Evolutionary conservation across 2,329 filamentous ascomycete genomes (phyloP).

Genomic region (Aspergillus flavus): DNA sequence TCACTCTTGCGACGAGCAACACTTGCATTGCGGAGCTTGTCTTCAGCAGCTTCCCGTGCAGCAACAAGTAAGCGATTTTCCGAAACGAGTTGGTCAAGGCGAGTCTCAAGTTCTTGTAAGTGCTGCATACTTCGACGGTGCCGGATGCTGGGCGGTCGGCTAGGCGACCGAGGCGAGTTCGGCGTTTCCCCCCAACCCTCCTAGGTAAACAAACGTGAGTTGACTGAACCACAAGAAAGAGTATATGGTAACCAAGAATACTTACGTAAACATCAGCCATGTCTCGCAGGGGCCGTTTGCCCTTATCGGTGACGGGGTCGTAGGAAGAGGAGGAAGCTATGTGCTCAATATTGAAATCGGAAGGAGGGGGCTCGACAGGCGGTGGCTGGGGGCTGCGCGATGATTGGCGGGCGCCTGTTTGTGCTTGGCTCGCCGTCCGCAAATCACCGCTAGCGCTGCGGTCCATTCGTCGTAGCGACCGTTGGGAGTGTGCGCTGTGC

Average conservation of each 20-base stretch:
- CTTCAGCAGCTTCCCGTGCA: constrained; percentile 70
- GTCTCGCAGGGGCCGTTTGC: constrained; percentile 78
- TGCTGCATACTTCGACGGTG: constrained; percentile 97
- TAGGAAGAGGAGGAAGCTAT: constrained; percentile 58
- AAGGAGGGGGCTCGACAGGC: constrained; percentile 18
- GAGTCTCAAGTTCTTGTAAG: constrained; percentile 80
- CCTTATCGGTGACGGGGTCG: constrained; percentile 82
- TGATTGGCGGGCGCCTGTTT: constrained; percentile 25
- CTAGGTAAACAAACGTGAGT: constrained; percentile 51
- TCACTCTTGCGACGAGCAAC: constrained; percentile 57
- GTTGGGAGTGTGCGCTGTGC: constrained; percentile 34
- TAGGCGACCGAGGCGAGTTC: constrained; percentile 84
- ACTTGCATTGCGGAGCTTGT: constrained; percentile 59
- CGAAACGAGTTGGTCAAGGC: constrained; percentile 78
- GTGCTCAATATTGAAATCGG: constrained; percentile 39
- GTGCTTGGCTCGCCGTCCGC: constrained; percentile 60
- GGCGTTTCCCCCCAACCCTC: constrained; percentile 91
- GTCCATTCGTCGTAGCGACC: constrained; percentile 67
- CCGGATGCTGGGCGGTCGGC: constrained; percentile 91
- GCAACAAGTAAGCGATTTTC: constrained; percentile 83
- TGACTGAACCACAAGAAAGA: constrained; percentile 8
- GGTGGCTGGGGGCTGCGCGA: constrained; percentile 33
- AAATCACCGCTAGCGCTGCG: constrained; percentile 64
- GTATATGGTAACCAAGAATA: constrained; percentile 18
- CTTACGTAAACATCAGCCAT: constrained; percentile 96